Percentiles rank a stretch among this genome's conserved stretches.
phyloP scores from a whole-genome alignment of 345 rosid species.

The Tarenaya hassleriana region DNA sequence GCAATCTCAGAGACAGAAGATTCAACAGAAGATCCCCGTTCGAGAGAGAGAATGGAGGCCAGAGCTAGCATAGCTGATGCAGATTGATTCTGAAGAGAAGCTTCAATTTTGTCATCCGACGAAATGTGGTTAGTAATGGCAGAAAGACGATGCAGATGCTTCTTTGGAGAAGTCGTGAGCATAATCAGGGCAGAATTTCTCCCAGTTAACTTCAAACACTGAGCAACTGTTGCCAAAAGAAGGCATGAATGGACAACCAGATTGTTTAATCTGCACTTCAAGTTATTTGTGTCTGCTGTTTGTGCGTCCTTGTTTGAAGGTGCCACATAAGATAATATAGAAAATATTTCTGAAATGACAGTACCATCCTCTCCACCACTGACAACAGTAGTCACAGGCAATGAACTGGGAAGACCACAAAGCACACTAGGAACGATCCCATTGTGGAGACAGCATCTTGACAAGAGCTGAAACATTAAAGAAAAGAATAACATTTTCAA shows the following conservation, averaged over 20 bases:
- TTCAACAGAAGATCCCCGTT: constrained; percentile 64
- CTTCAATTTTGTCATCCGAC: constrained; percentile 52
- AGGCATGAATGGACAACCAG: constrained; percentile 63
- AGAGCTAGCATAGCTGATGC: constrained; percentile 93
- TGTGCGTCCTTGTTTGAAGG: constrained; percentile 51
- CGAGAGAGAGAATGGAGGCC: constrained; percentile 90
- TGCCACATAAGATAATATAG: constrained; percentile 56
- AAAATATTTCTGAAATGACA: constrained; percentile 70
- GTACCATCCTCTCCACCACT: constrained; percentile 97
- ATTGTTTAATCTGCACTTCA: constrained; percentile 54
- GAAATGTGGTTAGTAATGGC: constrained; percentile 63
- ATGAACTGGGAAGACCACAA: constrained; percentile 88
- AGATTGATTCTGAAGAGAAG: constrained; percentile 54
- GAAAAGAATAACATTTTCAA: constrained; percentile 16
- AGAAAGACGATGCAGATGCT: constrained; percentile 77
- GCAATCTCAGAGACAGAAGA: constrained; percentile 71
- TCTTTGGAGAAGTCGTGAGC: constrained; percentile 82
- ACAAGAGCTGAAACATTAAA: constrained; percentile 59
- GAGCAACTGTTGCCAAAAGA: constrained; percentile 68
- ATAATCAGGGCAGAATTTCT: constrained; percentile 79
- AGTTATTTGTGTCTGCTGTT: constrained; percentile 43
- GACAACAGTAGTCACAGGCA: constrained; percentile 69
- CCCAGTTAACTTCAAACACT: constrained; percentile 75
- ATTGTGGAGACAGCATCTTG: constrained; percentile 81
- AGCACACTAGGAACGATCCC: constrained; percentile 67